phyloP scores from a whole-genome alignment of 345 rosid genomes.

The Zanthoxylum bungeanum region DNA sequence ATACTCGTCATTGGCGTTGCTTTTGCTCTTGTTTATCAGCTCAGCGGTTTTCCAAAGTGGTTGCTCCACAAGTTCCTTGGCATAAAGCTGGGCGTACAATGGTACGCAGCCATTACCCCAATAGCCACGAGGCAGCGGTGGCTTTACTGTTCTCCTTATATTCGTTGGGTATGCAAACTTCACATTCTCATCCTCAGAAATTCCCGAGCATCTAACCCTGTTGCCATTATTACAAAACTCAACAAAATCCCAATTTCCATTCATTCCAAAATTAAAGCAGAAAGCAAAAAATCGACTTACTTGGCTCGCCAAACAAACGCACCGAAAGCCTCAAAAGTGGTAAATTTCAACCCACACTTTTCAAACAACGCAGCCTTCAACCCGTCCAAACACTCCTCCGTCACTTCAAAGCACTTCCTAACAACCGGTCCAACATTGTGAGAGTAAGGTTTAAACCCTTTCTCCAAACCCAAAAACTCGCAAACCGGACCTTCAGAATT shows the following conservation, averaged over 20 bases:
- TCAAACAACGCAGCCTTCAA: constrained; percentile 49
- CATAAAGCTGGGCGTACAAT: constrained; percentile 53
- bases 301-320: constrained; percentile 90
- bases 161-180: constrained; percentile 68
- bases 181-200: constrained; percentile 42
- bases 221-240: no score
- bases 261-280: no score
- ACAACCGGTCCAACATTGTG: constrained; percentile 35
- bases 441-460: constrained; percentile 42
- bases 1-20: constrained; percentile 51
- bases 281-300: constrained; percentile 36
- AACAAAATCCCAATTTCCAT: no score
- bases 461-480: constrained; percentile 47
- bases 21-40: constrained; percentile 73
- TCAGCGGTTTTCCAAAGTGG: constrained; percentile 79
- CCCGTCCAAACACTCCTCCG: constrained; percentile 60
- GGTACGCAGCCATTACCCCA: constrained; percentile 92
- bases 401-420: constrained; percentile 54
- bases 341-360: constrained; percentile 54
- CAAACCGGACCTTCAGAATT: constrained; percentile 47
- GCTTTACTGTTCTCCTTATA: constrained; percentile 53
- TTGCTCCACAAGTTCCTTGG: constrained; percentile 47
- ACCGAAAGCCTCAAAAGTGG: constrained; percentile 87
- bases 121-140: constrained; percentile 67
- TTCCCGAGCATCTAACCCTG: constrained; percentile 56